A percentile compares a stretch with the other conserved stretches of the same genome.
Conservation (phyloP, 106 monocot genomes). For the Acorus calamus region DNA sequence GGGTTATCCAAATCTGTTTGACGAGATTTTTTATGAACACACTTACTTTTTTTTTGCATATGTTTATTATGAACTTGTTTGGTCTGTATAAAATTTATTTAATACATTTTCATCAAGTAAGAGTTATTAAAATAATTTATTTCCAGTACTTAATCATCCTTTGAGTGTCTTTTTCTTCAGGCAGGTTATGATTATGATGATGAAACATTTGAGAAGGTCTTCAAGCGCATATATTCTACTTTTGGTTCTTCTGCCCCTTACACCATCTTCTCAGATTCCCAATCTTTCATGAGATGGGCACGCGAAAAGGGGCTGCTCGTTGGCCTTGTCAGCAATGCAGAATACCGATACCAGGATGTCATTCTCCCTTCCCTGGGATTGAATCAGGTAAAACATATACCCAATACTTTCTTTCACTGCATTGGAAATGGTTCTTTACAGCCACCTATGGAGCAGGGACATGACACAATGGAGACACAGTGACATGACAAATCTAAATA, state of each 20-base stretch:
- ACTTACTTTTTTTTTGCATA: not conserved
- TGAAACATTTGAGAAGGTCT: slow-evolving; percentile 91
- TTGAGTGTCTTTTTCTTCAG: slow-evolving; percentile 26
- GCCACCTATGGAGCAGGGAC: too few relatives aligned
- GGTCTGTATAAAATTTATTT: not conserved
- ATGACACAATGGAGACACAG: too few relatives aligned
- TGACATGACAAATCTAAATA: too few relatives aligned
- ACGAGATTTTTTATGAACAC: not conserved
- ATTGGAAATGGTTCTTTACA: not conserved
- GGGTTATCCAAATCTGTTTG: not conserved
- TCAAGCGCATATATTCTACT: slow-evolving; percentile 73
- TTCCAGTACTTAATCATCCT: too few relatives aligned
- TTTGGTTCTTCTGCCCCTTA: slow-evolving; percentile 96
- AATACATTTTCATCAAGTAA: not conserved
- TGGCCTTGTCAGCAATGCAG: slow-evolving; percentile 90
- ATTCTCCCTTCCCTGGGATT: slow-evolving; percentile 86
- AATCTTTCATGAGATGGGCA: slow-evolving; percentile 82
- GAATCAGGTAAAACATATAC: slow-evolving; percentile 38
- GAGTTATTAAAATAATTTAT: too few relatives aligned
- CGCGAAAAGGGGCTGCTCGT: slow-evolving; percentile 55
- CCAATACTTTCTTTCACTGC: not conserved
- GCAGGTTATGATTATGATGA: slow-evolving; percentile 95
- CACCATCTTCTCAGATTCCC: slow-evolving; percentile 68
- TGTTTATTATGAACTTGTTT: not conserved
- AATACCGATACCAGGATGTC: slow-evolving; percentile 86